Conservation (phyloP, 2,329 filamentous ascomycete genomes). For the Fusarium hostae region DNA sequence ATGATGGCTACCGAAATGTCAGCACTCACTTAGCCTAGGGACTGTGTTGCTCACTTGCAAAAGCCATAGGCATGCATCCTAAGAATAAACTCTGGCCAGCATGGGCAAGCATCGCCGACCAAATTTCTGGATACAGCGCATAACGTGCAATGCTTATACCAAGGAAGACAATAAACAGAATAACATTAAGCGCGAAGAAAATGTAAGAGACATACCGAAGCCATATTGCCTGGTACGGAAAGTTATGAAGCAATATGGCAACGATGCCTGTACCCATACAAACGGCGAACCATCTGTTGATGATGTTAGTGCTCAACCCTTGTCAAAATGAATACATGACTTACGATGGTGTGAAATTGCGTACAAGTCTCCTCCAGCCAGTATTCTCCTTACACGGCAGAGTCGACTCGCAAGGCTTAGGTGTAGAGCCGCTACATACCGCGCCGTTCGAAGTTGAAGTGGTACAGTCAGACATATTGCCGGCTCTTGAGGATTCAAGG, state of each 20-base stretch:
- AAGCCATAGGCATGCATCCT: constrained; percentile 74
- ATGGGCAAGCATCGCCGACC: constrained; percentile 72
- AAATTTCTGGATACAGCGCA: constrained; percentile 72
- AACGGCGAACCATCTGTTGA: constrained; percentile 64
- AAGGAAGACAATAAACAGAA: constrained; percentile 66
- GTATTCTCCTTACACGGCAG: constrained; percentile 49
- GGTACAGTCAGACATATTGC: constrained; percentile 33
- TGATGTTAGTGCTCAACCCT: constrained; percentile 4
- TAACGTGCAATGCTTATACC: constrained; percentile 69
- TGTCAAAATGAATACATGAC: constrained; percentile 33
- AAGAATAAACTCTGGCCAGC: constrained; percentile 75
- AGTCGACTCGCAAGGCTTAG: constrained; percentile 23
- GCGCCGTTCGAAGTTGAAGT: constrained; percentile 17
- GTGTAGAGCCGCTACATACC: constrained; percentile 12
- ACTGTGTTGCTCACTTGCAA: constrained; percentile 59
- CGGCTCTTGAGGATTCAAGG: background rate
- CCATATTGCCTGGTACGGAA: constrained; percentile 69
- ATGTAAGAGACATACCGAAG: constrained; percentile 68
- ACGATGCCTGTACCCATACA: constrained; percentile 77
- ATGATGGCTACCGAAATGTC: constrained; percentile 60
- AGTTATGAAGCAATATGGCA: constrained; percentile 68
- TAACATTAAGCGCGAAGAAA: constrained; percentile 70
- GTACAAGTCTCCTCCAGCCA: constrained; percentile 59
- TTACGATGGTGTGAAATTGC: constrained; percentile 66
- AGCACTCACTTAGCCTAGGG: background rate